Evolutionary conservation across 1,284 basidiomycete genomes (phyloP), one percentile per base, ranked within the genome.

Genomic region (Paramarasmius palmivorus): DNA sequence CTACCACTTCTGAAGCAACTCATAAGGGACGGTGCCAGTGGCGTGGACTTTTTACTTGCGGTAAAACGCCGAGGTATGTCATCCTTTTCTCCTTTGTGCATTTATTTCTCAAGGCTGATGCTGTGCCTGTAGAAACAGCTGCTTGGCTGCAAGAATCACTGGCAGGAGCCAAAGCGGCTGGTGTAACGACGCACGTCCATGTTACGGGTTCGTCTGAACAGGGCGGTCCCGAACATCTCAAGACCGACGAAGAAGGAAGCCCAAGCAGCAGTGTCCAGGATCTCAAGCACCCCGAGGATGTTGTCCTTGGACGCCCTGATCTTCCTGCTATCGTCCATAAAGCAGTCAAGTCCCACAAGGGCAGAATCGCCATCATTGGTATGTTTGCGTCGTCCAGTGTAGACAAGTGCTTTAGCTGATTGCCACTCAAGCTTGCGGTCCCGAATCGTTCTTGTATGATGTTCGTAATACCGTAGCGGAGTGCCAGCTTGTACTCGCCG

Each of bases 391-490:
- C n/a, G n/a, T n/a, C n/a, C n/a, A n/a, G n/a, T n/a, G n/a, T n/a
- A n/a, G n/a, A n/a, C n/a, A n/a, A n/a, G n/a, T n/a, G n/a, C n/a
- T n/a, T n/a, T n/a, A n/a, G n/a, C n/a, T n/a, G n/a, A n/a, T n/a
- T n/a, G n/a, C n/a, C n/a, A 34, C 47, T 53, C 12, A 44, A 68
- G 68, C 62, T 10, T 75, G 74, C 56, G 74, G 74, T 0, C 73
- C 74, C 1, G 60, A 63, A 3, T 61, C 62, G 6, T 67, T 75
- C 55, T 57, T 67, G 19, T 65, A 62, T 42, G 71, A 72, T 46
- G 70, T 71, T 6, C 61, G 73, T 9, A 72, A 69, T 46, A 67
- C 69, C 1, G 73, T 74, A 0, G 69, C 70, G 0, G 65, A 64
- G 20, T 57, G 63, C 25, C 66, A 75, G 58, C 56, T 66, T 3